phyloP scores from a whole-genome alignment of 2,329 filamentous ascomycete genomes.

The Metarhizium humberi region DNA sequence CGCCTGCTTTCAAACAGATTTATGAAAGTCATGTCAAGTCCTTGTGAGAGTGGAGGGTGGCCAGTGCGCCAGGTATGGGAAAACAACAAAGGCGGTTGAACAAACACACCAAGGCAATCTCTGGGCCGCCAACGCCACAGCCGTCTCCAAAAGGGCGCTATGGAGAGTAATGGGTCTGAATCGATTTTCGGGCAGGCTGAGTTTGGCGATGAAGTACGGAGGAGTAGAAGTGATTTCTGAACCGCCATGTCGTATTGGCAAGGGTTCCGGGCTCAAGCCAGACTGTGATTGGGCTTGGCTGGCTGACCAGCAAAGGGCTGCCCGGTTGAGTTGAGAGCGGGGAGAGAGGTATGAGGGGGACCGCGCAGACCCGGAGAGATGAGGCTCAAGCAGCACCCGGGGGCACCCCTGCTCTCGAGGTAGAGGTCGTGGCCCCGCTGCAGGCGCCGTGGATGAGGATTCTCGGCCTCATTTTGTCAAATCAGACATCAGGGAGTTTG shows the following conservation, averaged over 20 bases:
- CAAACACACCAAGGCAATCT: background rate
- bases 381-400: slow-evolving; percentile 4
- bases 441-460: background rate
- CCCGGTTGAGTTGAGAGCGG: background rate
- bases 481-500: background rate
- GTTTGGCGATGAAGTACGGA: no score
- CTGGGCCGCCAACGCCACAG: background rate
- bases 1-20: background rate
- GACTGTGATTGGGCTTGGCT: background rate
- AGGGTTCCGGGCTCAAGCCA: no score
- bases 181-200: no score
- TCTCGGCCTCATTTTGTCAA: background rate
- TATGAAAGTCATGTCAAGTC: background rate
- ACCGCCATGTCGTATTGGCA: no score
- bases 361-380: slow-evolving; percentile 1
- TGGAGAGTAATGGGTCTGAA: background rate
- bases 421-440: background rate
- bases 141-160: background rate
- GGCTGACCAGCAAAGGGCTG: no score
- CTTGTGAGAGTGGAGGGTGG: background rate
- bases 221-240: no score
- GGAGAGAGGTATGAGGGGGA: slow-evolving; percentile 1
- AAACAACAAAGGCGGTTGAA: background rate
- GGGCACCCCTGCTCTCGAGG: background rate
- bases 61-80: background rate